Evolutionary conservation across 176 grass and related monocot species (phyloP), one percentile per base, ranked within the genome.

Genomic region (Zea mays): DNA sequence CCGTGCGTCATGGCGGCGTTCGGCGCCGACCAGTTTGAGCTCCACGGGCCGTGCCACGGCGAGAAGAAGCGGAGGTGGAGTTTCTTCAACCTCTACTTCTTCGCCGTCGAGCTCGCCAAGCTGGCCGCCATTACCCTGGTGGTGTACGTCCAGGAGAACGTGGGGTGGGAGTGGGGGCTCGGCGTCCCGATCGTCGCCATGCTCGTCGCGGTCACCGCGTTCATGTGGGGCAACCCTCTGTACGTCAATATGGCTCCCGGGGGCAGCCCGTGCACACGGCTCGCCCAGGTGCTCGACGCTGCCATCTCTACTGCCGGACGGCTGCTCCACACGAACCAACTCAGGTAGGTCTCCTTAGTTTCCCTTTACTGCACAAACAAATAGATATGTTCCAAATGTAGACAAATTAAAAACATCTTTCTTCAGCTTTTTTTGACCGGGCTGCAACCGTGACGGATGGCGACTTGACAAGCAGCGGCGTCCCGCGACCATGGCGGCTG

Each of bases 11-110:
- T 90, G 49, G 82, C 87, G 49, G 82, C 87, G 8, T 93, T 93
- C 59, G 91, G 91, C 11, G 91, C 91, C 15, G 91, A 90, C 73
- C 91, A 93, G 63, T 49, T 93, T 0, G 78, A 74, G 14, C 79
- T 85, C 11, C 58, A 89, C 69, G 11, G 7, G 44, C 68, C 4
- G 35, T 4, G 35, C 17, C 15, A 7, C 55, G 54, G 78, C 16
- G 43, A 6, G 2, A 49, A 4, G 39, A 50, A 19, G 27, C 69
- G 8, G 16, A 81, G 70, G 66, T 87, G 88, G 88, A 84, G 44
- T 61, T 90, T 90, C 85, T 93, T 93, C 74, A 93, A 93, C 60
- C 58, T 93, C 65, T 93, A 88, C 64, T 93, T 78, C 75, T 90
- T 93, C 69, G 73, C 70, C 77, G 70, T 93, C 74, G 88, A 80